Evolutionary conservation across 768 basidiomycete genomes (phyloP), one percentile per base, ranked within the genome.

Genomic region (Rossbeevera mucosa): DNA sequence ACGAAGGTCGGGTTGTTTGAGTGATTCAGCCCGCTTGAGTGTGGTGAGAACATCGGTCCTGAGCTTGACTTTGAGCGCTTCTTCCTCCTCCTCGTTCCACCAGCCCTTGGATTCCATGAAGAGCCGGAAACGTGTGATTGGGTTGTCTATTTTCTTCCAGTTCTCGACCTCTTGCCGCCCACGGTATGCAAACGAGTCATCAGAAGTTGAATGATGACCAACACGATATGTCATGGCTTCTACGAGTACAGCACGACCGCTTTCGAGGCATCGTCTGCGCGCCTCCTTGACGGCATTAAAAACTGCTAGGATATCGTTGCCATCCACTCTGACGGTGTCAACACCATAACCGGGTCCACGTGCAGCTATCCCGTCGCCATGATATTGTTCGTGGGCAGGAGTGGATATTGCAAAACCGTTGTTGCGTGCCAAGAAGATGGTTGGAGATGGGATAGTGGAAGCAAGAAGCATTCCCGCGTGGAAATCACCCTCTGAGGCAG

Each of bases 391-490:
- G 1, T 82, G 76, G 13, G 86, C 81, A 0, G 94, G 94, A 4
- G 94, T 96, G 44, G 91, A 94, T 65, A 97, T 97, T 26, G 94
- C 94, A 61, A 96, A 96, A 4, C 93, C 92, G 61, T 95, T 95
- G 59, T 88, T 88, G 29, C 87, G 80, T 12, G 80, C 85, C 52
- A 91, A 78, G 69, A 80, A 92, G 16, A 91, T 67, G 4, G 83
- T 82, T 2, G 88, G 88, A 2, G 83, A 80, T 0, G 87, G 82
- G 24, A 92, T 74, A 0, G 86, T 88, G 3, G 87, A 90, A 22
- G 86, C 86, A 44, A 91, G 76, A 50, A 88, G 79, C 63, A 94
- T 74, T 24, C 92, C 94, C 0, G 94, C 94, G 64, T 97, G 94
- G 66, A 95, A 95, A 68, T 96, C 94, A 52, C 93, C 93, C 71